Base-by-base conservation (phyloP, 2,329 filamentous ascomycete species). In the Rugonectria rugulosa region DNA sequence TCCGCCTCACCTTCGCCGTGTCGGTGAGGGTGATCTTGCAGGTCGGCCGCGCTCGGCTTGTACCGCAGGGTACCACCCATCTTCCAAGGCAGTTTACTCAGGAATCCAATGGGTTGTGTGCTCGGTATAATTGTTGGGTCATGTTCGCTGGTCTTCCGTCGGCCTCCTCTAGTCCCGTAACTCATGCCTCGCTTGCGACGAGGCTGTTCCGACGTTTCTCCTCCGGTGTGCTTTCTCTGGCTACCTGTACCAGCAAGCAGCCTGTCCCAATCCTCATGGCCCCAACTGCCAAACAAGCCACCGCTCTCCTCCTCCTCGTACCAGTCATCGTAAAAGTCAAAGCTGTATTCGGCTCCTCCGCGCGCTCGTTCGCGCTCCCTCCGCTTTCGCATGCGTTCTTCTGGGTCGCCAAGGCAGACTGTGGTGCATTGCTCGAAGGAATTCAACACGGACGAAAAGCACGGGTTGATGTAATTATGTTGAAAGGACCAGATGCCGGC, bases 311-410 rank as follows among this genome's bases (percentile, higher is more conserved):
- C 78, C 43, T 85, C 82, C 51, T 83, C 80, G 58, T 97, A 92
- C 94, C 94, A 98, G 74, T 97, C 94, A 74, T 97, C 94, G 77
- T 98, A 98, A 72, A 98, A 98, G 73, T 97, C 94, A 71, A 98
- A 98, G 68, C 86, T 93, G 67, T 90, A 85, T 74, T 97, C 93
- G 23, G 92, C 90, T 46, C 86, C 75, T 3, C 85, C 86, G 57
- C 77, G 75, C 20, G 79, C 77, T 8, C 82, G 78, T 17, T 83
- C 82, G 38, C 89, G 84, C 66, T 92, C 87, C 58, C 88, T 80
- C 40, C 79, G 76, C 53, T 91, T 86, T 24, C 90, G 86, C 43
- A 86, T 78, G 55, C 90, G 87, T 70, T 94, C 90, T 64, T 93
- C 89, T 50, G 85, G 85, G 68, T 86, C 86, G 49, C 90, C 89